Conservation (phyloP, 1,284 basidiomycete species). For the Malassezia nana region DNA sequence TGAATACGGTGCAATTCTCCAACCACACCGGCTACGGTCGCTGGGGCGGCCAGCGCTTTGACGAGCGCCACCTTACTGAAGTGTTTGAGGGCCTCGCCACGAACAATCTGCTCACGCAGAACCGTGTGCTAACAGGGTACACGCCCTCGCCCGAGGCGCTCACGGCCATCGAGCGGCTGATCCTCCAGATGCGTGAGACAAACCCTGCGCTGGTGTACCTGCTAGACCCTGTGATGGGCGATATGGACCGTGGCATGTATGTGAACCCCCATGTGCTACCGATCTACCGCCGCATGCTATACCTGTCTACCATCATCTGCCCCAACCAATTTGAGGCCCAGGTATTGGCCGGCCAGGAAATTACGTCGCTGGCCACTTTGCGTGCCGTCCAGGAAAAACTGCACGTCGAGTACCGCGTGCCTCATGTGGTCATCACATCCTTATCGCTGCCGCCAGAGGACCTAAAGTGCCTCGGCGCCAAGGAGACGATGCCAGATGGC, state of each 20-base stretch:
- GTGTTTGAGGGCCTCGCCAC: constrained; percentile 42
- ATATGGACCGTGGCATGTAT: constrained; percentile 56
- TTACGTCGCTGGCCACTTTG: constrained; percentile 61
- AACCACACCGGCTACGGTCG: constrained; percentile 73
- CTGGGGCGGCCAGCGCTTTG: constrained; percentile 49
- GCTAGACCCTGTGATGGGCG: constrained; percentile 63
- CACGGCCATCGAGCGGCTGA: constrained; percentile 59
- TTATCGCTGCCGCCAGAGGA: constrained; percentile 52
- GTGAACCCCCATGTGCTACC: constrained; percentile 79
- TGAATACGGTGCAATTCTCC: constrained; percentile 71
- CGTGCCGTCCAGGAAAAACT: constrained; percentile 62
- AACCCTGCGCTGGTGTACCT: constrained; percentile 66
- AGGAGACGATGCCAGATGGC: constrained; percentile 20
- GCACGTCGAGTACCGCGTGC: constrained; percentile 64
- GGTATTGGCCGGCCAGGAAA: constrained; percentile 50
- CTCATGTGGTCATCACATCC: constrained; percentile 83
- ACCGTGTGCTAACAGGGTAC: constrained; percentile 57
- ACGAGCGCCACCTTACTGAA: constrained; percentile 47
- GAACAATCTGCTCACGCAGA: constrained; percentile 36
- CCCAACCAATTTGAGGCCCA: constrained; percentile 98
- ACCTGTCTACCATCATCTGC: constrained; percentile 76
- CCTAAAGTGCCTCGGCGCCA: constrained; percentile 23
- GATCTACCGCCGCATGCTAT: constrained; percentile 69
- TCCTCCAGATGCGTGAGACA: constrained; percentile 55
- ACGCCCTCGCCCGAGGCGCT: constrained; percentile 76